Base-by-base conservation (phyloP, 1,284 basidiomycete species). In the Nidula niveotomentosa region DNA sequence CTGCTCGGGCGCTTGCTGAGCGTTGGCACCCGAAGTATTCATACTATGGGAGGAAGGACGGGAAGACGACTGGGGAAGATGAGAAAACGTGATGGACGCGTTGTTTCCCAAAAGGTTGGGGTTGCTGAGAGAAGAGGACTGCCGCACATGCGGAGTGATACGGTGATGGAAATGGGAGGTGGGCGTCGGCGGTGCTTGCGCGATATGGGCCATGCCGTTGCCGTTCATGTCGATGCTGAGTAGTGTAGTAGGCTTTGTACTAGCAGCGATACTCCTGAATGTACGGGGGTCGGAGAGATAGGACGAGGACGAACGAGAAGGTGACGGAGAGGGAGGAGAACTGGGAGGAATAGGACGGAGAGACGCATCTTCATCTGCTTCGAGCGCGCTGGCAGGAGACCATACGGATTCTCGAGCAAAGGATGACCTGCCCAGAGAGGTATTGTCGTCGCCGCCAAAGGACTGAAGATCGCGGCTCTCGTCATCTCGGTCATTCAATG, bases 161-260 rank as follows among this genome's bases (percentile, higher is more conserved):
- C 85, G 78, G 56, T 23, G 23, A 23, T 81, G 76, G 13, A 74
- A 59, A 55, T 79, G 78, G 8, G 80, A 72, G 15, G 74, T 69
- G 2, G 85, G 82, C 10, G 85, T 84, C 17, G 79, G 76, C 36
- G 88, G 88, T 7, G 86, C 90, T 66, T 96, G 91, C 3, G 94
- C 94, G 60, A 97, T 98, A 72, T 95, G 94, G 7, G 88, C 95
- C 77, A 93, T 88, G 12, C 89, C 85, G 56, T 83, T 85, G 6
- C 85, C 81, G 43, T 82, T 82, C 13, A 93, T 73, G 65, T 98
- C 95, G 57, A 96, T 84, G 61, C 91, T 94, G 45, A 97, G 80
- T 30, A 97, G 72, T 0, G 96, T 98, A 2, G 96, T 98, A 2
- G 94, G 96, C 70, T 98, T 98, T 5, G 96, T 98, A 65, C 92